Evolutionary conservation across 1,284 basidiomycete species (phyloP).

Genomic region (Pascua guehoae): DNA sequence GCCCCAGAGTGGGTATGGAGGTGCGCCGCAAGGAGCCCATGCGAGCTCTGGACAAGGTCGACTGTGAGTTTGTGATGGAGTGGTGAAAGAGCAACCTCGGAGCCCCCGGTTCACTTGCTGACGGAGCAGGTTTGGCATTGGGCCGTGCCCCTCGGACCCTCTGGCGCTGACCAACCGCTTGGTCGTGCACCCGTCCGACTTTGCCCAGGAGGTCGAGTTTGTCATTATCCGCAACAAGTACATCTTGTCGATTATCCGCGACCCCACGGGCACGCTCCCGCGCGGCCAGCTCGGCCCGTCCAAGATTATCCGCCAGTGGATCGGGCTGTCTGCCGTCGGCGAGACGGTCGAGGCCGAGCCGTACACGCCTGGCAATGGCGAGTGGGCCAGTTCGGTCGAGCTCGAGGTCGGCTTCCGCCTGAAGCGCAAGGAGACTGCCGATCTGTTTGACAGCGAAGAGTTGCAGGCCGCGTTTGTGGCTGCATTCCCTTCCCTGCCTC

Average conservation of each 20-base stretch:
- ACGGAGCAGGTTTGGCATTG: slow-evolving; percentile 36
- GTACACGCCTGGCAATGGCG: slow-evolving; percentile 59
- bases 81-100: slow-evolving; percentile 17
- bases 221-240: slow-evolving; percentile 68
- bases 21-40: no score
- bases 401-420: slow-evolving; percentile 72
- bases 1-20: no score
- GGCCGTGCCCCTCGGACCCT: slow-evolving; percentile 50
- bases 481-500: slow-evolving; percentile 62
- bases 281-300: slow-evolving; percentile 61
- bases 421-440: slow-evolving; percentile 62
- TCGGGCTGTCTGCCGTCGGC: slow-evolving; percentile 71
- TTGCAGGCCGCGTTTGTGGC: slow-evolving; percentile 72
- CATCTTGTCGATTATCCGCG: slow-evolving; percentile 68
- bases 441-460: slow-evolving; percentile 78
- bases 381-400: slow-evolving; percentile 73
- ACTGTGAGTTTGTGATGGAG: not conserved
- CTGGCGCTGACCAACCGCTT: slow-evolving; percentile 78
- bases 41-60: no score
- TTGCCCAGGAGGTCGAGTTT: slow-evolving; percentile 62
- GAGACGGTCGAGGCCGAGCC: slow-evolving; percentile 70
- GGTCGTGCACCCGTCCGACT: slow-evolving; percentile 72
- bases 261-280: slow-evolving; percentile 65
- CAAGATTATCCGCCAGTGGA: slow-evolving; percentile 66
- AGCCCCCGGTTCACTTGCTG: no score